phyloP scores from a whole-genome alignment of 805 yeast species.

The Hanseniaspora lachancei region DNA sequence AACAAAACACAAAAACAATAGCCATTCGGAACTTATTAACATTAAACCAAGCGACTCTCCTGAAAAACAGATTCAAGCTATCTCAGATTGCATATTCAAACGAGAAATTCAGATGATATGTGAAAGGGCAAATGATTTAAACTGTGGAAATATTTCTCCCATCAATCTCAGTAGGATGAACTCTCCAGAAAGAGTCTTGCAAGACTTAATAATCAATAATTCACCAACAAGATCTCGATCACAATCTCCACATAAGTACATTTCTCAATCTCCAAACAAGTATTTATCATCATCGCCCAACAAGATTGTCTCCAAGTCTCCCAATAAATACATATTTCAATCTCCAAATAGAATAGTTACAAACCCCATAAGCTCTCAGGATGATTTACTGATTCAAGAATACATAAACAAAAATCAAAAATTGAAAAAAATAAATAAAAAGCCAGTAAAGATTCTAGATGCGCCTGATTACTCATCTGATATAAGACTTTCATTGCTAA shows the following conservation, averaged over 20 bases:
- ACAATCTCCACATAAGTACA: background rate
- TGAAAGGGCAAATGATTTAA: background rate
- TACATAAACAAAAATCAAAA: constrained; percentile 27
- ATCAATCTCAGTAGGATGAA: background rate
- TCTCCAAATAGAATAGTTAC: background rate
- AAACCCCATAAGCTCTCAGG: background rate
- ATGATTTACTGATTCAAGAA: background rate
- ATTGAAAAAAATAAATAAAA: constrained; percentile 65
- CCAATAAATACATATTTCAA: background rate
- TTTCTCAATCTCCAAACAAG: background rate
- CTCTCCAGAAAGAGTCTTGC: constrained; percentile 9
- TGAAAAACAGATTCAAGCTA: constrained; percentile 9
- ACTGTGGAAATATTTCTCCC: background rate
- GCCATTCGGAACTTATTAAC: background rate
- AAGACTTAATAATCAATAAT: background rate
- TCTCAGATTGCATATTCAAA: constrained; percentile 6
- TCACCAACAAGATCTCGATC: background rate
- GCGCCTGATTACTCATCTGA: constrained; percentile 94
- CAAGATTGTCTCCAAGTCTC: background rate
- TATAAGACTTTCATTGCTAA: constrained; percentile 70
- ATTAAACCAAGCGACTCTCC: constrained; percentile 9
- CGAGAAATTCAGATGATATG: constrained; percentile 8
- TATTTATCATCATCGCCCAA: background rate
- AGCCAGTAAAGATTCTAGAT: constrained; percentile 86
- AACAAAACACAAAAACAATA: background rate